A percentile compares a stretch with the other conserved stretches of the same genome.
Conservation (phyloP, 1,284 basidiomycete genomes). For the Cryptococcus jaspeensis region DNA sequence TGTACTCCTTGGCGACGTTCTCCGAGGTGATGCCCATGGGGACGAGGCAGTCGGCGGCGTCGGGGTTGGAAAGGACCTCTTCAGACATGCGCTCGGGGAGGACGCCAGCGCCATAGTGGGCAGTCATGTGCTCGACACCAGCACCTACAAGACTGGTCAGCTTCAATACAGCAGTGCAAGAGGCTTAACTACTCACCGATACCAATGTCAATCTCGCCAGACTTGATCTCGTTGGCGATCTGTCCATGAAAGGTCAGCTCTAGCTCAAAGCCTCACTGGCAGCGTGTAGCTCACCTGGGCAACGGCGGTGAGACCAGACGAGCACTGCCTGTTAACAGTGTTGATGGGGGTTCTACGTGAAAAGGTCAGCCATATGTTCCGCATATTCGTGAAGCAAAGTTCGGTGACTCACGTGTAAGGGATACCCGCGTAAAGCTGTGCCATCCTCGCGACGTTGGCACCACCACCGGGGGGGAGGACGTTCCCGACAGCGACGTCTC, state of each 20-base stretch:
- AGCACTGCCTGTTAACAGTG: conserved; percentile 94
- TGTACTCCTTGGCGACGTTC: conserved; percentile 83
- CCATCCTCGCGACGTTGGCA: conserved; percentile 89
- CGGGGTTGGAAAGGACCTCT: conserved; percentile 69
- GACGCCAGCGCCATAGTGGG: conserved; percentile 71
- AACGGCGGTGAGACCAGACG: conserved; percentile 83
- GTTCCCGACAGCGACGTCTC: conserved; percentile 89
- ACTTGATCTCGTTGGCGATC: conserved; percentile 83
- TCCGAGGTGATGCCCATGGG: conserved; percentile 98
- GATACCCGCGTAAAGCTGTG: conserved; percentile 86
- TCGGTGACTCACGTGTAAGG: conserved; percentile 61
- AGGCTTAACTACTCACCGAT: conserved; percentile 62
- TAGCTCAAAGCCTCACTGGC: neutral
- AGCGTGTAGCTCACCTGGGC: conserved; percentile 55
- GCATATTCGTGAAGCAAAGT: neutral
- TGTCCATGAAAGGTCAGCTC: conserved; percentile 36
- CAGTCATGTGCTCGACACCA: conserved; percentile 95
- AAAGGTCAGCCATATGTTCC: neutral
- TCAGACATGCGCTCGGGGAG: conserved; percentile 76
- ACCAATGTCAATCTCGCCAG: conserved; percentile 87
- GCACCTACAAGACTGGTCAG: conserved; percentile 59
- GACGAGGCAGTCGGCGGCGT: conserved; percentile 86
- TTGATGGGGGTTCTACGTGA: conserved; percentile 61
- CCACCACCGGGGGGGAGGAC: conserved; percentile 91
- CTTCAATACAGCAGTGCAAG: neutral